These are phyloP conservation scores for Ganoderma sinense DNA, from an alignment of 1,284 basidiomycete genomes.

Conservation along the genomic window DNA sequence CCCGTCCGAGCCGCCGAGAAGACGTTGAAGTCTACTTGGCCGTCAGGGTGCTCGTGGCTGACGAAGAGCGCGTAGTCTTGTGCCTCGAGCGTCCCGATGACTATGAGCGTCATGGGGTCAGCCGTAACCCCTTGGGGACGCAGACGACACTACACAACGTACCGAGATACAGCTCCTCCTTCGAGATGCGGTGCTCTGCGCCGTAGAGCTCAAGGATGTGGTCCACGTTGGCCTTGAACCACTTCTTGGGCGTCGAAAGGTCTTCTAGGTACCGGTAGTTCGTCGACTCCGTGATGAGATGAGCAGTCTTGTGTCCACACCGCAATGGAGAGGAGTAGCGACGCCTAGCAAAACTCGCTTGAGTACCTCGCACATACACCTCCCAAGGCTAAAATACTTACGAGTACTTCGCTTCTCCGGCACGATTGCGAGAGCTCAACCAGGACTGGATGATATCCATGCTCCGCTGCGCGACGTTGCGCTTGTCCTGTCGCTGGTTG, in stretches of 20 bases:
- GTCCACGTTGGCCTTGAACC: constrained; percentile 77
- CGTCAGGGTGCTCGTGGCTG: constrained; percentile 71
- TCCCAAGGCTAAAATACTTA: constrained; percentile 29
- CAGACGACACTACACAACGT: constrained; percentile 33
- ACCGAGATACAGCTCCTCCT: constrained; percentile 78
- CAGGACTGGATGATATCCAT: constrained; percentile 64
- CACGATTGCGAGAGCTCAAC: constrained; percentile 50
- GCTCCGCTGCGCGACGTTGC: constrained; percentile 60
- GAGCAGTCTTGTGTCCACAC: constrained; percentile 69
- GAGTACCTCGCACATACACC: background rate
- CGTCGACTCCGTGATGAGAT: constrained; percentile 72
- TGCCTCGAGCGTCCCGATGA: constrained; percentile 74
- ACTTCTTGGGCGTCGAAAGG: constrained; percentile 66
- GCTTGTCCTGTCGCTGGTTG: constrained; percentile 56
- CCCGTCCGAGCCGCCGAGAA: constrained; percentile 57
- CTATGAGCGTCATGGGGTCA: constrained; percentile 43
- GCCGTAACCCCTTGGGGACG: background rate
- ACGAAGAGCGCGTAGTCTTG: constrained; percentile 75
- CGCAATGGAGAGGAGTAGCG: constrained; percentile 67
- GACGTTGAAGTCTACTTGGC: constrained; percentile 72
- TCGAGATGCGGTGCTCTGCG: constrained; percentile 59
- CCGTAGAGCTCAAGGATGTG: constrained; percentile 65
- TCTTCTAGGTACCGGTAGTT: constrained; percentile 72
- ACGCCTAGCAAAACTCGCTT: constrained; percentile 40
- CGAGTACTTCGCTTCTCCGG: constrained; percentile 41